These are phyloP conservation scores for Erodium chrysanthum DNA, from an alignment of 441 rosid genomes.

Conservation along the genomic window DNA sequence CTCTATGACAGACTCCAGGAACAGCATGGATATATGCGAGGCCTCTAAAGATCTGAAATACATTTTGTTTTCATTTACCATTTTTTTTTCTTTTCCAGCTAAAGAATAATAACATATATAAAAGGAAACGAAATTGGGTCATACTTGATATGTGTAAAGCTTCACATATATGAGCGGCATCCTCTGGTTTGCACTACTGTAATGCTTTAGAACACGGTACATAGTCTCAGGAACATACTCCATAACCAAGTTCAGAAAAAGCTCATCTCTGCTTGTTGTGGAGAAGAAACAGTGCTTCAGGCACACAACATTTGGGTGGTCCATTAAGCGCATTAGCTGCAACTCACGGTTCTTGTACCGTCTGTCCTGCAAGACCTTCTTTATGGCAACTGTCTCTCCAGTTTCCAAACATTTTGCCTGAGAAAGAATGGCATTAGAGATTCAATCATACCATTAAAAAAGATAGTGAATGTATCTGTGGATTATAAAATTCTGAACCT, in stretches of 20 bases:
- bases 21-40: slow-evolving; percentile 83
- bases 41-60: slow-evolving; percentile 74
- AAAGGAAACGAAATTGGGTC: not conserved
- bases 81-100: not conserved
- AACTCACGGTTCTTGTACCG: slow-evolving; percentile 92
- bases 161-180: slow-evolving; percentile 88
- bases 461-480: not conserved
- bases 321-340: slow-evolving; percentile 88
- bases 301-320: slow-evolving; percentile 85
- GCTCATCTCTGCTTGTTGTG: slow-evolving; percentile 76
- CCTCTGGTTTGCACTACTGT: slow-evolving; percentile 63
- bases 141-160: slow-evolving; percentile 85
- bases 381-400: slow-evolving; percentile 90
- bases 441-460: not conserved
- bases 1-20: slow-evolving; percentile 91
- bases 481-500: slow-evolving; percentile 30
- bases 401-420: slow-evolving; percentile 94
- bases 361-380: slow-evolving; percentile 86
- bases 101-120: not conserved
- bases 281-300: slow-evolving; percentile 98
- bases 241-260: slow-evolving; percentile 90
- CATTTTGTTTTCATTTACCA: slow-evolving; percentile 13
- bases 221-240: slow-evolving; percentile 93
- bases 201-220: slow-evolving; percentile 76
- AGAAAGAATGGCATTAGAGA: slow-evolving; percentile 16